A percentile compares a stretch with the other conserved stretches of the same genome.
phyloP scores from a whole-genome alignment of 345 rosid genomes.

The Carallia brachiata region DNA sequence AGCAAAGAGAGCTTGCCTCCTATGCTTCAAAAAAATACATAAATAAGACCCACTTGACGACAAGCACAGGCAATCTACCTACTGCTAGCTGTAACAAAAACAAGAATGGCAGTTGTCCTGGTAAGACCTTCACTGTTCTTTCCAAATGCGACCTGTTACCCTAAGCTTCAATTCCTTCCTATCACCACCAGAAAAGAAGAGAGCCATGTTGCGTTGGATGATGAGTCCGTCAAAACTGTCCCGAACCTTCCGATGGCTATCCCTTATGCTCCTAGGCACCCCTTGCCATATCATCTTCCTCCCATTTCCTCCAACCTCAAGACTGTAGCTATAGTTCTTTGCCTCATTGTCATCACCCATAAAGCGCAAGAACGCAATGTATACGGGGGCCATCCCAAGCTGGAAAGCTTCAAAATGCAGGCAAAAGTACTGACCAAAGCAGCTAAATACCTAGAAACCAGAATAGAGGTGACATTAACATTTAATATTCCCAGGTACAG shows the following conservation, averaged over 20 bases:
- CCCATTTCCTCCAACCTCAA: slow-evolving; percentile 82
- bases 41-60: slow-evolving; percentile 23
- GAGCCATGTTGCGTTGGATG: slow-evolving; percentile 77
- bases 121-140: slow-evolving; percentile 49
- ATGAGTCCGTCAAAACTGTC: slow-evolving; percentile 82
- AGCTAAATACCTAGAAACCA: slow-evolving; percentile 58
- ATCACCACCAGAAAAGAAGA: slow-evolving; percentile 80
- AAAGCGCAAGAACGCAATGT: slow-evolving; percentile 71
- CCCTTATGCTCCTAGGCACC: slow-evolving; percentile 76
- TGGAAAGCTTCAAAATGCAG: slow-evolving; percentile 81
- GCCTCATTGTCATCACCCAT: slow-evolving; percentile 84
- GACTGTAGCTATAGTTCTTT: slow-evolving; percentile 72
- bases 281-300: slow-evolving; percentile 81
- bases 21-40: slow-evolving; percentile 26
- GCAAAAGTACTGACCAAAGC: slow-evolving; percentile 79
- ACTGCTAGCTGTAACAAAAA: slow-evolving; percentile 7
- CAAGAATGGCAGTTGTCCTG: not conserved
- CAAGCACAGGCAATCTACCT: slow-evolving; percentile 10
- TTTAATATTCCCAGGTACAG: not conserved
- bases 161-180: slow-evolving; percentile 73
- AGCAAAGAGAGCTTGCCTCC: slow-evolving; percentile 63
- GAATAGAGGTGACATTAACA: not conserved
- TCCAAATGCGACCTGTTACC: slow-evolving; percentile 85
- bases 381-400: slow-evolving; percentile 76
- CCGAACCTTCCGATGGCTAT: slow-evolving; percentile 73